A percentile compares a stretch with the other conserved stretches of the same genome.
Evolutionary conservation across 176 grass and related monocot genomes (phyloP).

Genomic region (Panicum miliaceum): DNA sequence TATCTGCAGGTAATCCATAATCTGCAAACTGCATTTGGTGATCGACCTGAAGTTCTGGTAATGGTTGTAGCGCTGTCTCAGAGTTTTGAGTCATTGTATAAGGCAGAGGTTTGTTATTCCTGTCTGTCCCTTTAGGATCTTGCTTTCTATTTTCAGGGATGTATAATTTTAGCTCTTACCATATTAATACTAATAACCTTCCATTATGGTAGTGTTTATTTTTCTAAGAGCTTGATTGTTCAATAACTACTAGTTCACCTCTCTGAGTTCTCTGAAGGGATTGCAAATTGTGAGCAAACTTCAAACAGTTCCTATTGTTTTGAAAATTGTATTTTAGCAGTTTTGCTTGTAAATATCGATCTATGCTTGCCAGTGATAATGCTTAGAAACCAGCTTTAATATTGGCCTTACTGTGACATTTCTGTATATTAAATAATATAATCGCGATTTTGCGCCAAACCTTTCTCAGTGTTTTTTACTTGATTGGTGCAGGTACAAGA

Average conservation of each 20-base stretch:
- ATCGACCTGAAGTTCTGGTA: conserved; percentile 70
- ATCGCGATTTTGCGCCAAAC: conserved; percentile 15
- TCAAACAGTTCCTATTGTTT: neutral
- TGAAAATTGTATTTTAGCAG: neutral
- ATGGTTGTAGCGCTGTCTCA: conserved; percentile 68
- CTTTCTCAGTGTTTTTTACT: conserved; percentile 33
- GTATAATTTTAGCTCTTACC: conserved; percentile 7
- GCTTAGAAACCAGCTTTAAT: neutral
- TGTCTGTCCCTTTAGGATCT: conserved; percentile 16
- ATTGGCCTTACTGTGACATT: conserved; percentile 19
- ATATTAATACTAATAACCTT: neutral
- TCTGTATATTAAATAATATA: conserved; percentile 21
- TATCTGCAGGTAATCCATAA: conserved; percentile 80
- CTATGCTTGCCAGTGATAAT: conserved; percentile 11
- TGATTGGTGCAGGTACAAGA: conserved; percentile 68
- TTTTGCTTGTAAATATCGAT: neutral
- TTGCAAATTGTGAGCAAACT: neutral
- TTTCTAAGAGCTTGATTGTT: conserved; percentile 17
- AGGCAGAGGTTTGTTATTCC: conserved; percentile 67
- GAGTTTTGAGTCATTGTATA: conserved; percentile 80
- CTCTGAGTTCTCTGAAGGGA: conserved; percentile 16
- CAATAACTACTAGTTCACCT: conserved; percentile 20
- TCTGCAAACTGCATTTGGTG: conserved; percentile 69
- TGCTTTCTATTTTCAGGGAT: conserved; percentile 34
- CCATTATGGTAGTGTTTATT: neutral